These are phyloP conservation scores for Tetradesmus lagerheimii DNA, from an alignment of 139 green algal genomes.

Conservation along the genomic window DNA sequence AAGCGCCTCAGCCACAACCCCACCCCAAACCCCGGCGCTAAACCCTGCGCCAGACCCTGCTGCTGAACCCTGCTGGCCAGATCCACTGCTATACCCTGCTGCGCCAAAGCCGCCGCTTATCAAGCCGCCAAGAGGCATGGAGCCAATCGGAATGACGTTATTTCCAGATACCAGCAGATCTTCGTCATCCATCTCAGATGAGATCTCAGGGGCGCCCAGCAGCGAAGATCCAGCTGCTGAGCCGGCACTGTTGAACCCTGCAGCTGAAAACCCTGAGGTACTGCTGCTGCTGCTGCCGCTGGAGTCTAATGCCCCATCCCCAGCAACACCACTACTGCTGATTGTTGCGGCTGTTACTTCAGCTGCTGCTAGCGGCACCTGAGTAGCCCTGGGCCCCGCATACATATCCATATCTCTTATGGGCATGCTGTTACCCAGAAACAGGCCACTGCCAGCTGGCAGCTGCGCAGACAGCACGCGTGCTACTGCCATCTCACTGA, in stretches of 20 bases:
- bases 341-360: background rate
- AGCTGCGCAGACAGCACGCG: conserved; percentile 62
- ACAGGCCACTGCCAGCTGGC: conserved; percentile 84
- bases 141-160: background rate
- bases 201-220: background rate
- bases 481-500: conserved; percentile 83
- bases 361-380: background rate
- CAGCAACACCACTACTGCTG: conserved; percentile 8
- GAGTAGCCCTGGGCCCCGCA: conserved; percentile 36
- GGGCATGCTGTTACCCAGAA: conserved; percentile 98
- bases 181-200: background rate
- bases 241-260: background rate
- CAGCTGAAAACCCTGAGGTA: background rate
- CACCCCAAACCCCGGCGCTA: background rate
- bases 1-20: background rate
- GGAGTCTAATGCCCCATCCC: background rate
- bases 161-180: background rate
- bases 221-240: background rate
- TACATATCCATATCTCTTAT: conserved; percentile 99
- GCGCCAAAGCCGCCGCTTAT: conserved; percentile 12
- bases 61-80: background rate
- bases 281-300: conserved; percentile 36
- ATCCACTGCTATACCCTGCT: background rate
- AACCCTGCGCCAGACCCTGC: background rate
- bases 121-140: conserved; percentile 31